phyloP scores from a whole-genome alignment of 176 grass and related monocot genomes.

The Phoenix dactylifera region DNA sequence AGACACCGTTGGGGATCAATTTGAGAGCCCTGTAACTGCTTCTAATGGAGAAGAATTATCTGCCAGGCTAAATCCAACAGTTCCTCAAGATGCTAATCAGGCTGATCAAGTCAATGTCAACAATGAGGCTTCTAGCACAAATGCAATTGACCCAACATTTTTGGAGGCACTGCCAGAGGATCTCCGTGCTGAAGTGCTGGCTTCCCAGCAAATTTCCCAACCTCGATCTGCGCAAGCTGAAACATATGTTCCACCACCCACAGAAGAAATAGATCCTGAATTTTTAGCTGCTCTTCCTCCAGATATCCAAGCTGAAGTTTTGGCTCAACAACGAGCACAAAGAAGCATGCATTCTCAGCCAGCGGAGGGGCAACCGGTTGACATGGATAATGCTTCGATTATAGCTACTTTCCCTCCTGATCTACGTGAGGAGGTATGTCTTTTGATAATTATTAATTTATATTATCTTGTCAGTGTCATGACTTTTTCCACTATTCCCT shows the following conservation, averaged over 20 bases:
- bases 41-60: slow-evolving; percentile 31
- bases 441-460: neutral
- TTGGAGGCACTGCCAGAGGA: slow-evolving; percentile 83
- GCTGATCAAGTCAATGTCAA: slow-evolving; percentile 24
- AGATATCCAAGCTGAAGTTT: slow-evolving; percentile 78
- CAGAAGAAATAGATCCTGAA: slow-evolving; percentile 84
- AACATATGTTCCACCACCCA: slow-evolving; percentile 33
- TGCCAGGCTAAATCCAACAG: slow-evolving; percentile 18
- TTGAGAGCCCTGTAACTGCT: slow-evolving; percentile 26
- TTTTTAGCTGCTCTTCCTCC: slow-evolving; percentile 84
- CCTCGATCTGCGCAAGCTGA: slow-evolving; percentile 27
- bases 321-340: slow-evolving; percentile 69
- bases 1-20: slow-evolving; percentile 29
- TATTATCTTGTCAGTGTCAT: slow-evolving; percentile 2
- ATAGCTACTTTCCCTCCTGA: slow-evolving; percentile 89
- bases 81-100: slow-evolving; percentile 24
- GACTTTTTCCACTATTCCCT: slow-evolving; percentile 1
- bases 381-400: slow-evolving; percentile 94
- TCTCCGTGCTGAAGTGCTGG: slow-evolving; percentile 73
- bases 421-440: slow-evolving; percentile 61
- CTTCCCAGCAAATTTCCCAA: slow-evolving; percentile 57
- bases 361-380: slow-evolving; percentile 48
- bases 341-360: slow-evolving; percentile 33
- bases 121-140: slow-evolving; percentile 38
- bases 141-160: slow-evolving; percentile 83